Conservation (phyloP, 108 stramenopile species). For the Cyclotella atomus region DNA sequence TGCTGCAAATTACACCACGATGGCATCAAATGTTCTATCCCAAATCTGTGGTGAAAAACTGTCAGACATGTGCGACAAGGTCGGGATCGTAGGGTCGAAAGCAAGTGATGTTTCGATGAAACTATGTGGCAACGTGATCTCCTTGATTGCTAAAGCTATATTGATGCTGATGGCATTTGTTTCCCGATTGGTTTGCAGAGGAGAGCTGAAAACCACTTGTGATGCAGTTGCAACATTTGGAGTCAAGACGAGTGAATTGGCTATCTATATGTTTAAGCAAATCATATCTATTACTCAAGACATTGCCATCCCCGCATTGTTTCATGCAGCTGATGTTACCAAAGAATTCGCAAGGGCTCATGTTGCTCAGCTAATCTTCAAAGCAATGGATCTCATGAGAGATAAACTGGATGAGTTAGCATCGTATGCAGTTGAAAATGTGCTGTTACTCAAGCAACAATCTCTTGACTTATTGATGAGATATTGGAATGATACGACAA, state of each 20-base stretch:
- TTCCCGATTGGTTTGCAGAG: neutral
- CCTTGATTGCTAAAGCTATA: neutral
- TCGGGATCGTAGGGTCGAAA: neutral
- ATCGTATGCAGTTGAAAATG: neutral
- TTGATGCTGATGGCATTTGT: neutral
- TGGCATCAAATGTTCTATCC: too few species aligned
- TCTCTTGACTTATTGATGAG: too few species aligned
- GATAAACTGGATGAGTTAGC: neutral
- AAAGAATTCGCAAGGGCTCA: neutral
- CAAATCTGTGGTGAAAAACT: too few species aligned
- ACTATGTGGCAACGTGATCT: neutral
- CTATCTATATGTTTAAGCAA: neutral
- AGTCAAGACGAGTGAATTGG: neutral
- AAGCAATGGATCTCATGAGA: slow-evolving; percentile 2
- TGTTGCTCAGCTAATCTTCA: neutral
- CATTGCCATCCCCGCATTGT: neutral
- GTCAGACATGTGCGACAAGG: neutral
- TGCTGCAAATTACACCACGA: neutral
- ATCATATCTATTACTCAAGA: neutral
- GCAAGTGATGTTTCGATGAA: neutral
- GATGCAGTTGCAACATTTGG: neutral
- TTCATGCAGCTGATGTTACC: neutral
- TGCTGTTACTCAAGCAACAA: neutral
- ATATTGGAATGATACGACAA: too few species aligned
- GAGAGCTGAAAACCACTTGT: neutral